These are phyloP conservation scores for Trichoderma semiorbis DNA, from an alignment of 2,329 filamentous ascomycete species.

Conservation along the genomic window DNA sequence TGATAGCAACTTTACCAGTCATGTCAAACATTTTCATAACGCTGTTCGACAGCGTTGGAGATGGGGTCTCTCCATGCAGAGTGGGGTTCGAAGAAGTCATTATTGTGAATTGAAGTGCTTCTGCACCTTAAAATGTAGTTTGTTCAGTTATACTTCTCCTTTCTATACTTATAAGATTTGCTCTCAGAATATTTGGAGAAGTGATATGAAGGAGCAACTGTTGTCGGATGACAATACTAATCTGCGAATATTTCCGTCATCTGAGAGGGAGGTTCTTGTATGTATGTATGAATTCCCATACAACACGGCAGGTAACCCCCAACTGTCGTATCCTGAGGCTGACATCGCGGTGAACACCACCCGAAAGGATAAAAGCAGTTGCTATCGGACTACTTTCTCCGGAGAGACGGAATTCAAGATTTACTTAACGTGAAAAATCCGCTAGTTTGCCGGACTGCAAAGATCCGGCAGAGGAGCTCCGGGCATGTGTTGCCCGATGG, in stretches of 20 bases:
- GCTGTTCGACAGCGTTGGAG: not conserved
- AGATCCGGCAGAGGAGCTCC: not conserved
- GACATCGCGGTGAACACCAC: not conserved
- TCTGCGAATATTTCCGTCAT: not conserved
- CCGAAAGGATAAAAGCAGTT: not conserved
- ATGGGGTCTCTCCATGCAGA: not conserved
- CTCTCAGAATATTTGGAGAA: not conserved
- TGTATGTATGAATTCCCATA: not conserved
- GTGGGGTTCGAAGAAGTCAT: not conserved
- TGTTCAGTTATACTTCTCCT: not conserved
- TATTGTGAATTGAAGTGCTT: not conserved
- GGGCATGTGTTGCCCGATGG: not conserved
- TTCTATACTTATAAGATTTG: not conserved
- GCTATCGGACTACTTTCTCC: not conserved
- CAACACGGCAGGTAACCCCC: not conserved
- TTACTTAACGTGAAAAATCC: not conserved
- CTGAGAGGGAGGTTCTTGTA: not conserved
- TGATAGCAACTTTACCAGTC: conserved; percentile 19
- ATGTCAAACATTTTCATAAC: conserved; percentile 28
- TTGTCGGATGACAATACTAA: not conserved
- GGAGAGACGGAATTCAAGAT: not conserved
- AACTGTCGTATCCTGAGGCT: not conserved
- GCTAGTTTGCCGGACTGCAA: not conserved
- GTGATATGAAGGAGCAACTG: not conserved
- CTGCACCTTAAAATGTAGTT: not conserved